Evolutionary conservation across 257 asterid genomes (phyloP).

Genomic region (Fraxinus cuspidata): DNA sequence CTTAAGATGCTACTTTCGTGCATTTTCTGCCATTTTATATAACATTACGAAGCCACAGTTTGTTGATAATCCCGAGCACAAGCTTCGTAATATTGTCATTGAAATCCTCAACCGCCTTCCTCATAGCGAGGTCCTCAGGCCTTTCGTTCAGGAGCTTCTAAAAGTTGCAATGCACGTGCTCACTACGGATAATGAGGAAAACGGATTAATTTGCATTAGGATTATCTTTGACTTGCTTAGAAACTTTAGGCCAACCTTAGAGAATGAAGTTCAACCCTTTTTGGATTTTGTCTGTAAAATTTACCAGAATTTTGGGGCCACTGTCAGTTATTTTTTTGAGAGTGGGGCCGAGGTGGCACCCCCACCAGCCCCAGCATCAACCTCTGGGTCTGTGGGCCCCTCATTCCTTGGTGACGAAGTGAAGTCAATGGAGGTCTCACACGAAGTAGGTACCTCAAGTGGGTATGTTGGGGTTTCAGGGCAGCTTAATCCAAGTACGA

Average conservation of each 20-base stretch:
- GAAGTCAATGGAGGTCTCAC: slow-evolving; percentile 70
- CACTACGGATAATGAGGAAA: slow-evolving; percentile 87
- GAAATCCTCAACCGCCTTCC: slow-evolving; percentile 97
- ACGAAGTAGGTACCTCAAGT: slow-evolving; percentile 68
- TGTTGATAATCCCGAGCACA: slow-evolving; percentile 85
- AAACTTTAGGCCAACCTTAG: slow-evolving; percentile 89
- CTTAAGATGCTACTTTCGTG: slow-evolving; percentile 84
- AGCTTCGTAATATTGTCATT: slow-evolving; percentile 78
- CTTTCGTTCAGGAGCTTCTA: slow-evolving; percentile 92
- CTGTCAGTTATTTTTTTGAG: slow-evolving; percentile 92
- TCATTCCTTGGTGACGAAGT: slow-evolving; percentile 79
- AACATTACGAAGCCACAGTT: slow-evolving; percentile 87
- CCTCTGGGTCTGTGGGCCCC: slow-evolving; percentile 59
- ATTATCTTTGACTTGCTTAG: slow-evolving; percentile 94
- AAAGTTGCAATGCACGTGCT: slow-evolving; percentile 98
- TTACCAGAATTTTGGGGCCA: slow-evolving; percentile 89
- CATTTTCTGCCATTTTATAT: slow-evolving; percentile 77
- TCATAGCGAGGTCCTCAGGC: slow-evolving; percentile 96
- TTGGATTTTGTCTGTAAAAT: slow-evolving; percentile 96
- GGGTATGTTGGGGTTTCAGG: slow-evolving; percentile 65
- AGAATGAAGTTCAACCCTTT: slow-evolving; percentile 97
- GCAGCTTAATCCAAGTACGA: slow-evolving; percentile 93
- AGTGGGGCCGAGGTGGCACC: slow-evolving; percentile 85
- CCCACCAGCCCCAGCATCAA: slow-evolving; percentile 65
- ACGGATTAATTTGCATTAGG: slow-evolving; percentile 92